Conservation (phyloP, 163 green algal species). For the Dunaliella salina region DNA sequence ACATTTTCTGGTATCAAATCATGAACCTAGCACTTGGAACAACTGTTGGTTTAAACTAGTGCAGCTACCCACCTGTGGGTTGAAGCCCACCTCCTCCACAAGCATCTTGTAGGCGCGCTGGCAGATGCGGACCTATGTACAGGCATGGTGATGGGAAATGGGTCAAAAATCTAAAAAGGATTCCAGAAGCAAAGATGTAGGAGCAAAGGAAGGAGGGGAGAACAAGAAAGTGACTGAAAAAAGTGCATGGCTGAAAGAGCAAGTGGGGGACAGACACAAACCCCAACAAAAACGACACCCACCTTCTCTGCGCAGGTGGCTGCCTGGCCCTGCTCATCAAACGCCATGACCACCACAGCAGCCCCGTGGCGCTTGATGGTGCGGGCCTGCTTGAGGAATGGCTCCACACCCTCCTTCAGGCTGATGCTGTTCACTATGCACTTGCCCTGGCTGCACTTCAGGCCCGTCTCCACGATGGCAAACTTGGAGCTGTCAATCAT, state of each 20-base stretch:
- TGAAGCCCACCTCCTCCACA: constrained; percentile 93
- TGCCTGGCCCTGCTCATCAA: constrained; percentile 95
- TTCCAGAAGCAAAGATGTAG: too few relatives aligned
- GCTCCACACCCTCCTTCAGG: constrained; percentile 94
- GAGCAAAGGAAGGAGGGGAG: too few relatives aligned
- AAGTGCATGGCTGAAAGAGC: too few relatives aligned
- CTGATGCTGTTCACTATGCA: constrained; percentile 98
- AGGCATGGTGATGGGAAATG: neutral
- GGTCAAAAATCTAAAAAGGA: too few relatives aligned
- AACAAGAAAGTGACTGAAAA: too few relatives aligned
- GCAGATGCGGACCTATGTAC: constrained; percentile 81
- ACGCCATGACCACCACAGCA: constrained; percentile 97
- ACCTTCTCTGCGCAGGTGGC: constrained; percentile 82
- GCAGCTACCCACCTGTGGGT: constrained; percentile 56
- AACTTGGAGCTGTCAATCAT: constrained; percentile 99
- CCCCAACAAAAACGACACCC: neutral
- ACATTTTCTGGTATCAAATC: too few relatives aligned
- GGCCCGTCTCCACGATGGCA: constrained; percentile 91
- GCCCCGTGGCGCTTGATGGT: constrained; percentile 86
- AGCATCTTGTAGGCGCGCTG: constrained; percentile 88
- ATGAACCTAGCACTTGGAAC: too few relatives aligned
- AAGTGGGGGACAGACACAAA: too few relatives aligned
- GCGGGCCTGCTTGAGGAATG: constrained; percentile 78
- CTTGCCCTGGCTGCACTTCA: constrained; percentile 98
- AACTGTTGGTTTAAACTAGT: too few relatives aligned